Base-by-base conservation (phyloP, 495 filamentous ascomycete species). In the Bacidia rubella region DNA sequence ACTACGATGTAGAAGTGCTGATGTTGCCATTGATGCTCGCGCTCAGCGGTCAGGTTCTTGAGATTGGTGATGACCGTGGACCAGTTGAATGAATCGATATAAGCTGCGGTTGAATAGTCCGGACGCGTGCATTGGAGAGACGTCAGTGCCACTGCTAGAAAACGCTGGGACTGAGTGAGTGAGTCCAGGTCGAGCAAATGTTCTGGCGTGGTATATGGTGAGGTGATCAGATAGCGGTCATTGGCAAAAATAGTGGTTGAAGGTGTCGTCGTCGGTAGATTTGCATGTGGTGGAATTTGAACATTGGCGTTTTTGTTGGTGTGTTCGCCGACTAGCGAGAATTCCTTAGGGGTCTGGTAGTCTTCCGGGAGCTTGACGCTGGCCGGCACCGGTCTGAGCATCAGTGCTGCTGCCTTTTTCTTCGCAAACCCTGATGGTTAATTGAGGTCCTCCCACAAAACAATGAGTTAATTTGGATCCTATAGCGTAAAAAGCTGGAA, bases 41-140 rank as follows among this genome's bases (percentile, higher is more conserved):
- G 38, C 52, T 68, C 44, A 11, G 68, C 56, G 2, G 57, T 58
- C 17, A 83, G 64, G 1, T 69, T 55, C 53, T 63, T 66, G 42
- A 90, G 63, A 21, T 70, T 66, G 11, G 66, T 63, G 12, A 88
- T 68, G 3, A 92, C 68, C 19, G 77, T 72, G 10, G 60, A 51
- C 84, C 85, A 90, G 64, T 94, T 93, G 72, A 94, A 89, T 0
- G 79, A 78, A 24, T 82, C 78, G 11, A 71, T 62, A 62, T 90
- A 94, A 1, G 76, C 70, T 1, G 85, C 81, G 10, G 80, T 86
- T 35, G 87, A 86, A 65, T 93, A 93, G 63, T 86, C 81, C 2
- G 69, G 59, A 0, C 82, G 77, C 26, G 80, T 61, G 21, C 78
- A 74, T 48, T 68, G 69, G 61, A 93, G 66, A 15, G 67, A 65